Percentiles rank a stretch among this genome's conserved stretches.
phyloP scores from a whole-genome alignment of 139 green algal species.

The Chlorella vulgaris region DNA sequence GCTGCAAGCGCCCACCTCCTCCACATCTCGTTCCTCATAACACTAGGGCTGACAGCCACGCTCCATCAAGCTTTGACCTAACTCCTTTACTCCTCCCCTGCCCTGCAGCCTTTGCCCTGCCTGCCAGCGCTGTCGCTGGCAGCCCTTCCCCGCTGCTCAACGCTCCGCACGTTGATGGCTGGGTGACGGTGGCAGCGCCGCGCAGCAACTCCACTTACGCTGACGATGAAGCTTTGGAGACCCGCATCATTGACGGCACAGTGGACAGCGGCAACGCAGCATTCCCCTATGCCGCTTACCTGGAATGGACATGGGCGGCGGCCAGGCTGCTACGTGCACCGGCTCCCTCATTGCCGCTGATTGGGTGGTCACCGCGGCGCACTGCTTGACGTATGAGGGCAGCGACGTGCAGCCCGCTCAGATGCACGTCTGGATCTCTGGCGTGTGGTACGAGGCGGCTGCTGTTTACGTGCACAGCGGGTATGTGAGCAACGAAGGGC shows the following conservation, averaged over 20 bases:
- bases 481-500: neutral
- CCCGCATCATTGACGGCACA: conserved; percentile 2
- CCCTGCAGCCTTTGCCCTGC: neutral
- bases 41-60: too few relatives aligned
- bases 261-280: neutral
- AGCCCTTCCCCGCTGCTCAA: neutral
- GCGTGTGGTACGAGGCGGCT: neutral
- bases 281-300: conserved; percentile 6
- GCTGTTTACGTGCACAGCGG: neutral
- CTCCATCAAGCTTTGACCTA: neutral
- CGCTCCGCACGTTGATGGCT: neutral
- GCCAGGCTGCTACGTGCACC: neutral
- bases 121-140: neutral
- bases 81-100: neutral
- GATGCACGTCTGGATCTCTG: neutral
- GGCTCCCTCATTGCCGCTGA: neutral
- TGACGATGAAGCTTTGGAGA: neutral
- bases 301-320: neutral
- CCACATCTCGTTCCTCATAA: neutral
- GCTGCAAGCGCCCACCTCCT: neutral
- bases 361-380: neutral
- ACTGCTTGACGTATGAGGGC: neutral
- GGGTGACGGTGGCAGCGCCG: neutral
- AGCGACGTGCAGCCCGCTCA: neutral
- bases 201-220: neutral